Evolutionary conservation across 148 eudicot genomes (phyloP).

Genomic region (Dysphania ambrosioides): DNA sequence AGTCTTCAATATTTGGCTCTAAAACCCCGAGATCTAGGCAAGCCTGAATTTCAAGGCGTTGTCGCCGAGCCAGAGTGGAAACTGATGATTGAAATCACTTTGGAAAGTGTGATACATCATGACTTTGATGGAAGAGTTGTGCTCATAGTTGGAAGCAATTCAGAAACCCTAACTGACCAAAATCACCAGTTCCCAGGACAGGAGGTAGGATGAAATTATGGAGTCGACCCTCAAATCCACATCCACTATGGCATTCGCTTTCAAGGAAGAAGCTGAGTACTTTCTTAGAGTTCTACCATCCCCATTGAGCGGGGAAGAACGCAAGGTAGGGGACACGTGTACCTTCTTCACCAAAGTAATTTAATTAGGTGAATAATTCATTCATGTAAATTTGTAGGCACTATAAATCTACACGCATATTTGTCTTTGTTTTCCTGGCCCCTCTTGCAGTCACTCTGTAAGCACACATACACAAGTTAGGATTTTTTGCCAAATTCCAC

Average conservation of each 20-base stretch:
- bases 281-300: slow-evolving; percentile 50
- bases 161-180: slow-evolving; percentile 48
- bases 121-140: slow-evolving; percentile 52
- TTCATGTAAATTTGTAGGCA: slow-evolving; percentile 6
- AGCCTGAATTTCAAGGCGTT: slow-evolving; percentile 65
- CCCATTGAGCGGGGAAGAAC: slow-evolving; percentile 65
- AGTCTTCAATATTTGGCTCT: no score
- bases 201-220: slow-evolving; percentile 39
- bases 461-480: neutral
- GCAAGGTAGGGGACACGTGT: slow-evolving; percentile 66
- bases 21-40: slow-evolving; percentile 53
- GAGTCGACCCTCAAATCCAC: slow-evolving; percentile 43
- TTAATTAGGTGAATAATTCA: slow-evolving; percentile 30
- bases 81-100: slow-evolving; percentile 54
- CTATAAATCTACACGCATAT: neutral
- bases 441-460: neutral
- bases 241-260: slow-evolving; percentile 68
- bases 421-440: neutral
- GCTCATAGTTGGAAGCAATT: slow-evolving; percentile 80
- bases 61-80: slow-evolving; percentile 72
- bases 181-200: slow-evolving; percentile 42
- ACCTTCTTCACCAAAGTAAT: slow-evolving; percentile 75
- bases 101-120: slow-evolving; percentile 76
- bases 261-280: slow-evolving; percentile 60
- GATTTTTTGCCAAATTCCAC: no score